These are phyloP conservation scores for Cucurbitaria berberidis DNA, from an alignment of 2,329 filamentous ascomycete genomes.

Conservation along the genomic window DNA sequence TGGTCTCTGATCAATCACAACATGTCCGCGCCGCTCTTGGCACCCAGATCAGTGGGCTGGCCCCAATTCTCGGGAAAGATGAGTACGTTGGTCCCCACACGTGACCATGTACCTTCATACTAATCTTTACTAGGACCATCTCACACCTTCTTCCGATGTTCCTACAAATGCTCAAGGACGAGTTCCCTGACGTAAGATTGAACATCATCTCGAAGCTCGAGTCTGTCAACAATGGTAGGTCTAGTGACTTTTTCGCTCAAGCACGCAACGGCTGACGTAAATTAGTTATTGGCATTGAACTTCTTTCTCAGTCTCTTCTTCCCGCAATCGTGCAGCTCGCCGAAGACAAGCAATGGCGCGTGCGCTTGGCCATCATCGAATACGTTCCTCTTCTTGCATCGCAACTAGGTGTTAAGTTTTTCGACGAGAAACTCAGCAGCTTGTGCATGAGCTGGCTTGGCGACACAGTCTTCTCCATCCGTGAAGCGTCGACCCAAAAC, in stretches of 20 bases:
- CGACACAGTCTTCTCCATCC: conserved; percentile 97
- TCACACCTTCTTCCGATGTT: conserved; percentile 98
- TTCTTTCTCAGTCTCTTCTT: conserved; percentile 93
- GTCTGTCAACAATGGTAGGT: conserved; percentile 88
- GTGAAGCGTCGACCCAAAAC: conserved; percentile 96
- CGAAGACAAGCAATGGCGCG: conserved; percentile 99
- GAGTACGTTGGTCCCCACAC: conserved; percentile 67
- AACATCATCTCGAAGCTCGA: conserved; percentile 99
- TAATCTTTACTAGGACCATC: conserved; percentile 71
- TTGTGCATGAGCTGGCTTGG: conserved; percentile 99
- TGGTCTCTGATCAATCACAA: conserved; percentile 94
- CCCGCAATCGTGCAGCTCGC: conserved; percentile 97
- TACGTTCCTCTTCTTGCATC: conserved; percentile 96
- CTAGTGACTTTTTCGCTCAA: background rate
- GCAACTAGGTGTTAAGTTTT: conserved; percentile 95
- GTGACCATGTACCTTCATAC: conserved; percentile 30
- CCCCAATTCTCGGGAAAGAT: conserved; percentile 96
- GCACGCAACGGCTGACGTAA: conserved; percentile 14
- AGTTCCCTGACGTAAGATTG: conserved; percentile 95
- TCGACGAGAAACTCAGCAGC: conserved; percentile 93
- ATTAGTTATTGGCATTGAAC: conserved; percentile 93
- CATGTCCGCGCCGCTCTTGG: conserved; percentile 95
- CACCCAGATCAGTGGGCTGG: conserved; percentile 95
- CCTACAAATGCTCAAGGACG: conserved; percentile 98
- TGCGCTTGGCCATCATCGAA: conserved; percentile 97